Conservation (phyloP, 1,284 basidiomycete genomes). For the Cryptococcus hybrid region DNA sequence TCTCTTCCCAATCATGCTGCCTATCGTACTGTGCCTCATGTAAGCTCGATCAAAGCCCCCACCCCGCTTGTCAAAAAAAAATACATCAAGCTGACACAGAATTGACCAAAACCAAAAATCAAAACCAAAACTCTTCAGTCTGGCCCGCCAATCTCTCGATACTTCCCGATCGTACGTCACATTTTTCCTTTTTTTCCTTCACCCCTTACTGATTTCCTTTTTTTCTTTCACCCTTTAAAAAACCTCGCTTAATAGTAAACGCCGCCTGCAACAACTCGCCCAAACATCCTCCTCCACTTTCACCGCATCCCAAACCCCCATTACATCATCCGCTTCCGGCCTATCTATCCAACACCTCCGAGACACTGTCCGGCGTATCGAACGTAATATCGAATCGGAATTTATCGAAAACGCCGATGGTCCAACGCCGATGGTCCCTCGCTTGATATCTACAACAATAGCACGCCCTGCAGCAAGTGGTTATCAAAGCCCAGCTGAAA, state of each 20-base stretch:
- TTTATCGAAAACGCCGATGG: slow-evolving; percentile 27
- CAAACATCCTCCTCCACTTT: slow-evolving; percentile 3
- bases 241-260: slow-evolving; percentile 8
- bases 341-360: slow-evolving; percentile 33
- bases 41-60: slow-evolving; percentile 3
- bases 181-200: background rate
- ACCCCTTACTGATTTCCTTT: too few relatives aligned
- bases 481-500: slow-evolving; percentile 27
- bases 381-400: slow-evolving; percentile 35
- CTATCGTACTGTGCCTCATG: slow-evolving; percentile 51
- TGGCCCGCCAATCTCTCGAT: slow-evolving; percentile 33
- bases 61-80: background rate
- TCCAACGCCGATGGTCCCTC: too few relatives aligned
- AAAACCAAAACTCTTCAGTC: slow-evolving; percentile 5
- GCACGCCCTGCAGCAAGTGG: slow-evolving; percentile 7
- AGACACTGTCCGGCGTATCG: slow-evolving; percentile 31
- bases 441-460: background rate
- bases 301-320: background rate
- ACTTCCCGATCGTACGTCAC: slow-evolving; percentile 30
- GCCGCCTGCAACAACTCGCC: slow-evolving; percentile 34
- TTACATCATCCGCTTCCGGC: slow-evolving; percentile 18
- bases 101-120: background rate
- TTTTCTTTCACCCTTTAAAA: too few relatives aligned
- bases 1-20: slow-evolving; percentile 58
- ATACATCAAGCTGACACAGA: background rate